Evolutionary conservation across 192 early-diverging fungal species (phyloP), one percentile per base, ranked within the genome.

Genomic region (Backusella liffmaniae): DNA sequence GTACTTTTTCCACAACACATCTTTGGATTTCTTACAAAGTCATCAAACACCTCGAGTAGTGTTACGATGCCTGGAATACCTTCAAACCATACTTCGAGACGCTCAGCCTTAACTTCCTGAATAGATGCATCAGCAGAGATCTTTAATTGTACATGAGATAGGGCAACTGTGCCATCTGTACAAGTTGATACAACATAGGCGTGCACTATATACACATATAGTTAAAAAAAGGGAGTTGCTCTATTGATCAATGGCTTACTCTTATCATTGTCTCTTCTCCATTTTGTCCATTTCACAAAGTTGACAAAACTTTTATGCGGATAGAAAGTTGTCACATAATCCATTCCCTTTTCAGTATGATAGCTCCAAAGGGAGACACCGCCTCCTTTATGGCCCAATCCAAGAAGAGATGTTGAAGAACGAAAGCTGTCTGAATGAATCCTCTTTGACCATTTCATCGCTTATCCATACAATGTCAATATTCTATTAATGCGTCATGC

Each of bases 111-210:
- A 1, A 69, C 3, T 29, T 41, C 67, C 21, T 69, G 35, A 13
- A 69, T 21, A 21, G n/a, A n/a, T 39, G 51, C 36, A 37, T 65
- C 72, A 5, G 12, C 36, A 10, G 36, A 59, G 16, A 65, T 36
- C 41, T 7, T 65, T 18, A 73, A 5, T n/a, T 30, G 10, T 8
- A 73, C 23, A 39, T 53, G 59, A 6, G 56, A 36, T 0, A 73
- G 12, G 8, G 49, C 30, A 23, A 65, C 72, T 12, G 30, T 62
- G 10, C 72, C 72, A 37, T 56, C 35, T 9, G 18, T 66, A 39
- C 72, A 62, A 2, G 72, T 62, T 41, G 72, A 59, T 37, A 73
- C 23, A 73, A 59, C 18, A 62, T 62, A 73, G 5, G 72, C 37
- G 37, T 21, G 30, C 16, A 62, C 72, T 73, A 65, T 7, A 23